These are phyloP conservation scores for Annona squamosa DNA, from an alignment of 164 flowering plant genomes.

Conservation along the genomic window DNA sequence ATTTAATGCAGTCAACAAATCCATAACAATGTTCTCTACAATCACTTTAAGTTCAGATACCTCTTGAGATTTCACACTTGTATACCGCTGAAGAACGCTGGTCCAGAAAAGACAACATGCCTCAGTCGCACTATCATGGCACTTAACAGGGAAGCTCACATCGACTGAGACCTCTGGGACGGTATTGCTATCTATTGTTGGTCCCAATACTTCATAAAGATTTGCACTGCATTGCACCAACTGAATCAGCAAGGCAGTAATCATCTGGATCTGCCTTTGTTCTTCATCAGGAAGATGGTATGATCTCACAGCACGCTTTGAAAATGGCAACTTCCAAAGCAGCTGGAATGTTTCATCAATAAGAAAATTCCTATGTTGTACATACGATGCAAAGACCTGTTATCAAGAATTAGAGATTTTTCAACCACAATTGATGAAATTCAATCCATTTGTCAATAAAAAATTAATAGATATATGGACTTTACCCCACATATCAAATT, in stretches of 20 bases:
- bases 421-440: neutral
- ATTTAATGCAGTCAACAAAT: constrained; percentile 73
- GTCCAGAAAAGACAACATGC: constrained; percentile 88
- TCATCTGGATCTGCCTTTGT: constrained; percentile 90
- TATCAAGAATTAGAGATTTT: constrained; percentile 10
- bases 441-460: neutral
- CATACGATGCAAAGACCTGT: constrained; percentile 79
- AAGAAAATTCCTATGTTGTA: constrained; percentile 68
- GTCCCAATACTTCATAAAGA: constrained; percentile 63
- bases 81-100: constrained; percentile 76
- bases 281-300: constrained; percentile 95
- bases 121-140: constrained; percentile 72
- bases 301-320: constrained; percentile 70
- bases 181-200: constrained; percentile 32
- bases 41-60: constrained; percentile 69
- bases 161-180: constrained; percentile 55
- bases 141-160: constrained; percentile 49
- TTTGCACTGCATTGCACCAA: constrained; percentile 75
- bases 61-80: constrained; percentile 60
- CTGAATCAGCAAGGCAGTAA: constrained; percentile 86
- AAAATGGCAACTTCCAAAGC: constrained; percentile 75
- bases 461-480: neutral
- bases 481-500: constrained; percentile 76
- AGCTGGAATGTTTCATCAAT: constrained; percentile 78
- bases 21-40: constrained; percentile 82